Base-by-base conservation (phyloP, 2,329 filamentous ascomycete genomes). In the Tolypocladium endophyticum region DNA sequence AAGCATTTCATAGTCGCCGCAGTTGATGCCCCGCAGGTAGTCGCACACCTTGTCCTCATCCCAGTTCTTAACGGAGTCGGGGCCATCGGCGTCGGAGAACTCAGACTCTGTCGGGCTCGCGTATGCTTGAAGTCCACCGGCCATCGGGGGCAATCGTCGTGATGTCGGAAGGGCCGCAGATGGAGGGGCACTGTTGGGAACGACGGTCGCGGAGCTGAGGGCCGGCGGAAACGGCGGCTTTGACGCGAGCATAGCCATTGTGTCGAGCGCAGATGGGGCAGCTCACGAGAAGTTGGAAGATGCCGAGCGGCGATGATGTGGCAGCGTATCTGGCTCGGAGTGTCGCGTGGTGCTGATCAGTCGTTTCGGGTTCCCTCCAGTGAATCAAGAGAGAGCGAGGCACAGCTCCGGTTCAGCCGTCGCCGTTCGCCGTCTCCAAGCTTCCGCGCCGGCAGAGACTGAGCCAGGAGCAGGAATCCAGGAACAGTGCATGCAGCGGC, bases 1-100 rank as follows among this genome's bases (percentile, higher is more conserved):
- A 33, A 96, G 75, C 69, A 89, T 87, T 71, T 96, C 92, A 75
- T 99, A 97, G 71, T 97, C 92, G 66, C 88, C 87, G 71, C 92
- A 97, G 70, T 95, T 93, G 71, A 99, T 92, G 67, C 86, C 92
- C 68, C 87, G 83, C 63, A 99, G 81, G 82, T 96, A 99, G 57
- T 96, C 90, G 70, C 89, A 89, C 36, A 99, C 94, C 65, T 87
- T 87, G 65, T 92, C 88, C 76, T 97, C 94, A 70, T 93, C 88
- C 93, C 93, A 97, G 72, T 83, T 88, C 82, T 87, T 88, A 65
- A 89, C 85, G 6, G 87, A 85, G 68, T 92, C 88, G 58, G 89
- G 82, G 38, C 84, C 84, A 65, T 93, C 90, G 67, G 83, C 81
- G 65, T 96, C 92, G 30, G 90, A 94, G 74, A 96, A 96, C 66